phyloP scores from a whole-genome alignment of 1,284 basidiomycete species.

The Marasmius tenuissimus region DNA sequence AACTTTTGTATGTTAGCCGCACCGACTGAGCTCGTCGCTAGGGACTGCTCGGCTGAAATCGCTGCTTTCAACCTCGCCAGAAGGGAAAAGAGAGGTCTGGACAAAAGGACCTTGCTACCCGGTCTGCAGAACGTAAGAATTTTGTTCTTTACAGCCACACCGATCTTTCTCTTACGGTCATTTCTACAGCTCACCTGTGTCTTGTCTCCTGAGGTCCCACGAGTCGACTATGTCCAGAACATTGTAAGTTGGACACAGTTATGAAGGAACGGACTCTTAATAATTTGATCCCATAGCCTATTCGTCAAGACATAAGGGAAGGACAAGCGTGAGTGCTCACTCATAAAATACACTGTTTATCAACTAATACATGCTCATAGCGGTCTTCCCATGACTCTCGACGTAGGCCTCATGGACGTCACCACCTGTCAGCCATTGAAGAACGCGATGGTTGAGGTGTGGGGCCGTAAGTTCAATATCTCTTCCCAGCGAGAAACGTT shows the following conservation, averaged over 20 bases:
- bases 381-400: slow-evolving; percentile 50
- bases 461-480: slow-evolving; percentile 32
- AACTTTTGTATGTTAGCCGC: slow-evolving; percentile 7
- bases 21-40: slow-evolving; percentile 11
- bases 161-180: background rate
- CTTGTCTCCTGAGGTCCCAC: slow-evolving; percentile 23
- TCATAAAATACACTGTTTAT: background rate
- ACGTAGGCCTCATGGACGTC: slow-evolving; percentile 58
- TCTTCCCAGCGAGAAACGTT: background rate
- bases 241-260: background rate
- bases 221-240: slow-evolving; percentile 11
- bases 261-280: slow-evolving; percentile 4
- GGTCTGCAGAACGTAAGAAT: slow-evolving; percentile 20
- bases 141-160: too few relatives aligned
- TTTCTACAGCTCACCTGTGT: slow-evolving; percentile 23
- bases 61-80: slow-evolving; percentile 20
- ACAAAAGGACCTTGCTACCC: slow-evolving; percentile 19
- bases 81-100: slow-evolving; percentile 19
- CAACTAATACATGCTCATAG: slow-evolving; percentile 15
- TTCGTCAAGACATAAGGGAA: slow-evolving; percentile 52
- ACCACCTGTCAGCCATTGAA: slow-evolving; percentile 55
- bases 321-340: slow-evolving; percentile 33
- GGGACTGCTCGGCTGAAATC: slow-evolving; percentile 22
- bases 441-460: slow-evolving; percentile 60
- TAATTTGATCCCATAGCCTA: slow-evolving; percentile 27